Percentiles rank a stretch among this genome's conserved stretches.
phyloP scores from a whole-genome alignment of 2,329 filamentous ascomycete genomes.

The Phialemoniopsis sp. region DNA sequence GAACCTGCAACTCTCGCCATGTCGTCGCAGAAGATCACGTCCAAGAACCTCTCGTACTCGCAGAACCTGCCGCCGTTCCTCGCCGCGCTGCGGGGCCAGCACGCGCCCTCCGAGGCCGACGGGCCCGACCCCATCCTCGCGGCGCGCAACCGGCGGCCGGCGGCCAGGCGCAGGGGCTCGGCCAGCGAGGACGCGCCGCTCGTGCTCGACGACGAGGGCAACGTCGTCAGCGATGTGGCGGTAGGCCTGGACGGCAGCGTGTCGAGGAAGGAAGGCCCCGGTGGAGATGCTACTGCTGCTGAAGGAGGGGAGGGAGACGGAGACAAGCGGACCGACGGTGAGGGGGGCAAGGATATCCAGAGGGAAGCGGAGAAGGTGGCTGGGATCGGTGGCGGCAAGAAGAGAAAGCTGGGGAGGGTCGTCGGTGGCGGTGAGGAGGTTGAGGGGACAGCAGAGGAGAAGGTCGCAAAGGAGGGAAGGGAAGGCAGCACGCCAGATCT shows the following conservation, averaged over 20 bases:
- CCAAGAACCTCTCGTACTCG: constrained; percentile 68
- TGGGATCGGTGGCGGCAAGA: constrained; percentile 41
- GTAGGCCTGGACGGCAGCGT: constrained; percentile 38
- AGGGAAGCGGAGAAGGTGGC: constrained; percentile 29
- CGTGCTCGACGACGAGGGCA: constrained; percentile 69
- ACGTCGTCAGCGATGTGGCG: constrained; percentile 41
- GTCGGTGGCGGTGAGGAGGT: constrained; percentile 33
- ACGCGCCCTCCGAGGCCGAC: constrained; percentile 40
- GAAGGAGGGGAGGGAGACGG: constrained; percentile 16
- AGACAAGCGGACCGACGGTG: constrained; percentile 13
- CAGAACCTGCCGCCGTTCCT: constrained; percentile 57
- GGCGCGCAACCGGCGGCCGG: constrained; percentile 37
- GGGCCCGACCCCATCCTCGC: constrained; percentile 49
- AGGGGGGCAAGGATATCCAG: constrained; percentile 11
- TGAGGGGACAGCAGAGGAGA: constrained; percentile 15
- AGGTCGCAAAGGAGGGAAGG: constrained; percentile 14
- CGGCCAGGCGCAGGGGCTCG: constrained; percentile 53
- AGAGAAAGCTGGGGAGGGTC: constrained; percentile 51
- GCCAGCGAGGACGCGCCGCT: constrained; percentile 74
- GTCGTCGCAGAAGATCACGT: constrained; percentile 56
- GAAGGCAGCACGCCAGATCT: constrained; percentile 5
- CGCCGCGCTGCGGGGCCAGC: constrained; percentile 48
- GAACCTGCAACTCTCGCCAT: too few species aligned
- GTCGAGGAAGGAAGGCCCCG: constrained; percentile 19
- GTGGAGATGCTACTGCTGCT: constrained; percentile 17